Base-by-base conservation (phyloP, 2,329 filamentous ascomycete genomes). In the Apiospora koreana region DNA sequence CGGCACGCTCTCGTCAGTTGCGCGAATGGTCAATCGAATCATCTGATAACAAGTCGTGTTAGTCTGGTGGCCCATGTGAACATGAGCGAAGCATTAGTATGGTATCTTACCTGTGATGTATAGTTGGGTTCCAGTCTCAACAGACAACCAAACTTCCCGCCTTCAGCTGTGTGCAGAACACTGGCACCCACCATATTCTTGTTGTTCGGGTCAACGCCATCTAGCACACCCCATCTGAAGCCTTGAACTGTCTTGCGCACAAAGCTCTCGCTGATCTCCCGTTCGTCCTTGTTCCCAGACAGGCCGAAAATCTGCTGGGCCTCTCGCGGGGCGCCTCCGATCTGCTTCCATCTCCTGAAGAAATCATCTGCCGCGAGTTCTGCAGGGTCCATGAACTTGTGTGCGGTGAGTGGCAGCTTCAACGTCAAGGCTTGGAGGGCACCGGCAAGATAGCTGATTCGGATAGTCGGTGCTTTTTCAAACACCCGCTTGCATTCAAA, bases 311-410 rank as follows among this genome's bases (percentile, higher is more conserved):
- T 94, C 65, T 88, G 88, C 80, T 99, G 96, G 0, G 93, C 91
- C 81, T 99, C 97, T 41, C 97, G 89, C 1, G 95, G 92, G 1
- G 90, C 89, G 6, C 93, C 94, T 16, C 96, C 96, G 76, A 99
- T 98, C 83, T 99, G 96, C 86, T 97, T 97, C 96, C 96, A 99
- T 68, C 97, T 88, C 86, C 97, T 98, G 88, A 99, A 99, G 83
- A 98, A 99, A 79, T 99, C 96, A 68, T 99, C 96, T 0, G 92
- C 90, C 8, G 89, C 89, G 48, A 99, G 85, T 70, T 96, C 92
- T 0, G 96, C 95, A 0, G 93, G 90, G 73, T 98, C 95, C 94
- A 98, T 98, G 79, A 97, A 99, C 80, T 98, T 97, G 82, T 98
- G 95, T 69, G 95, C 89, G 0, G 93, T 86, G 4, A 99, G 89